A percentile compares a stretch with the other conserved stretches of the same genome.
These are phyloP conservation scores for Metarhizium guizhouense DNA, from an alignment of 2,329 filamentous ascomycete species.

Conservation along the genomic window DNA sequence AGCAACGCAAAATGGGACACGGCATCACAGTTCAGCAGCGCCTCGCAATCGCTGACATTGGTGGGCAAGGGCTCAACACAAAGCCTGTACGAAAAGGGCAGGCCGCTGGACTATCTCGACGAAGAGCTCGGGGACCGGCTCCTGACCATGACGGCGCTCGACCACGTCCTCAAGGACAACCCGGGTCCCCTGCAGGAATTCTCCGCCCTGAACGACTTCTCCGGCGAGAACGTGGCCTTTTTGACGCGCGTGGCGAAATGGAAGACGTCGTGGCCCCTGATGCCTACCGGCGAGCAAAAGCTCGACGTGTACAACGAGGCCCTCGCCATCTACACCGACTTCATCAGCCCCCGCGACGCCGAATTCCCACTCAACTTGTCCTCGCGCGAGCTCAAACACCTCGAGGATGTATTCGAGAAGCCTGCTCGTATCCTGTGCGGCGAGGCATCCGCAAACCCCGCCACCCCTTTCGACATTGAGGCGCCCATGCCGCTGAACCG, in stretches of 20 bases:
- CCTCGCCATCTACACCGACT: constrained; percentile 50
- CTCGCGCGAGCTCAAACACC: constrained; percentile 36
- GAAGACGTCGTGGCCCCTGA: constrained; percentile 28
- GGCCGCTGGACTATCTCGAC: constrained; percentile 2
- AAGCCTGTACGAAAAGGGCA: constrained; percentile 5
- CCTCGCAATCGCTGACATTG: neutral
- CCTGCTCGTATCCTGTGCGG: constrained; percentile 34
- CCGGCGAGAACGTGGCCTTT: constrained; percentile 62
- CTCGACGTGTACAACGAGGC: constrained; percentile 47
- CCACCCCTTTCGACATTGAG: constrained; percentile 26
- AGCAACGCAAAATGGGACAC: constrained; percentile 11
- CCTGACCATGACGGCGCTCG: constrained; percentile 51
- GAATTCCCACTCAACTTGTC: constrained; percentile 58
- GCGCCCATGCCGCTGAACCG: neutral
- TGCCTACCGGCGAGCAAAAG: neutral
- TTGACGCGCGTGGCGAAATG: constrained; percentile 45
- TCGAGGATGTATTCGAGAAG: constrained; percentile 45
- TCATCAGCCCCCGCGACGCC: constrained; percentile 48
- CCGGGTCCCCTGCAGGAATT: constrained; percentile 52
- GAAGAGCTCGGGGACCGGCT: constrained; percentile 29
- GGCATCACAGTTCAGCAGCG: constrained; percentile 2
- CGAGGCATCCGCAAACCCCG: constrained; percentile 23
- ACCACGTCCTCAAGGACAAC: constrained; percentile 48
- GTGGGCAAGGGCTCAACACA: constrained; percentile 9
- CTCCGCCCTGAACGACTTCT: constrained; percentile 56